Evolutionary conservation across 2,329 filamentous ascomycete genomes (phyloP), one percentile per base, ranked within the genome.

Genomic region (Madurella mycetomatis): DNA sequence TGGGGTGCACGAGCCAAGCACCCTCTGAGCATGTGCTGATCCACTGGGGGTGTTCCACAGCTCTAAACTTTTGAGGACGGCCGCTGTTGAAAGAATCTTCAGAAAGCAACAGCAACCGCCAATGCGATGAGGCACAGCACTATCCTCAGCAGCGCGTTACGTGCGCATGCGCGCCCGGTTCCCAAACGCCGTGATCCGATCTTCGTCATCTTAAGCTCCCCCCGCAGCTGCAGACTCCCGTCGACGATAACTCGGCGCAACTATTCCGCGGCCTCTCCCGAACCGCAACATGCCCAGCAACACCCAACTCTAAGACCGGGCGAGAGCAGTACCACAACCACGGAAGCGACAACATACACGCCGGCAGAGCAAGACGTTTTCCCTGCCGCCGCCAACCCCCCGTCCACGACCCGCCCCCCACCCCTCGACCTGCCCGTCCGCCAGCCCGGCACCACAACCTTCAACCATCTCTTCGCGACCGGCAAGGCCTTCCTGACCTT

Each of bases 401-500:
- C 90, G 0, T 65, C 73, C 9, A 82, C 83, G 45, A 94, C 90
- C 0, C 85, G 87, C 18, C 88, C 92, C 0, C 83, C 89, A 0
- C 77, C 81, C 0, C 78, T 96, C 58, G 69, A 76, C 42, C 73
- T 89, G 2, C 89, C 89, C 7, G 67, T 70, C 5, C 78, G 82
- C 50, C 68, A 75, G 16, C 66, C 76, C 17, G 65, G 70, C 79
- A 31, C 72, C 73, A 9, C 47, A 41, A 39, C 32, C 48, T 41
- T 81, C 52, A 70, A 70, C 16, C 81, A 88, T 72, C 75, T 82
- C 58, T 81, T 82, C 65, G 68, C 72, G 42, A 73, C 85, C 30
- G 92, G 90, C 58, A 87, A 87, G 68, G 83, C 87, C 49, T 96
- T 95, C 71, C 70, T 87, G 9, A 71, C 72, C 37, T 97, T 97